A percentile compares a stretch with the other conserved stretches of the same genome.
Evolutionary conservation across 2,329 filamentous ascomycete genomes (phyloP).

Genomic region (Aspergillus ruber): DNA sequence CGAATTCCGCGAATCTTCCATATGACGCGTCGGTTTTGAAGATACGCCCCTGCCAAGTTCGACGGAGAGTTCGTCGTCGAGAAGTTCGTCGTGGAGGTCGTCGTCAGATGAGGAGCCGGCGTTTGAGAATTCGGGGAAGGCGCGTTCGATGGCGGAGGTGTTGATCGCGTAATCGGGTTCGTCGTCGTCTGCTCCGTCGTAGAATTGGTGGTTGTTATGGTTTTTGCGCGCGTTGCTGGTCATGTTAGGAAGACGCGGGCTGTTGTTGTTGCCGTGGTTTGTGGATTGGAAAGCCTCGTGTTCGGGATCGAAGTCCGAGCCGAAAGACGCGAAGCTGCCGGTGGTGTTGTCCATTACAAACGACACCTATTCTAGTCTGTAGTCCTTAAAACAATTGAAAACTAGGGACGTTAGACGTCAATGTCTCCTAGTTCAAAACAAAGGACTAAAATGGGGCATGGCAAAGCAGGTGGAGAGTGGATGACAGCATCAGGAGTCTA

Average conservation of each 20-base stretch:
- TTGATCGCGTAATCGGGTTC: conserved; percentile 40
- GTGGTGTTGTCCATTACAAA: conserved; percentile 10
- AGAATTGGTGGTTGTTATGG: conserved; percentile 2
- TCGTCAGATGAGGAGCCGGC: conserved; percentile 36
- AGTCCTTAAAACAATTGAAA: background rate
- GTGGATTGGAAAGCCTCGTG: conserved; percentile 38
- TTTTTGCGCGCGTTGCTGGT: conserved; percentile 11
- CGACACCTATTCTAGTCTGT: background rate
- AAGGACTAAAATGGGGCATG: conserved; percentile 2
- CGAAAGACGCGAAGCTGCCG: conserved; percentile 23
- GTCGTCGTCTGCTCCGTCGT: conserved; percentile 14
- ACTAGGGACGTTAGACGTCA: background rate
- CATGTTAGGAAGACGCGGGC: conserved; percentile 20
- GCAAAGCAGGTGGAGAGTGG: background rate
- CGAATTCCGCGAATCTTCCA: conserved; percentile 47
- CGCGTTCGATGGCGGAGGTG: conserved; percentile 41
- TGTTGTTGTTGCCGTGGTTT: conserved; percentile 25
- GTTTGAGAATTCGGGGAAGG: conserved; percentile 45
- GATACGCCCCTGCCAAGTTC: conserved; percentile 50
- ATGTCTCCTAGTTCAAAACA: conserved; percentile 11
- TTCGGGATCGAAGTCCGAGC: conserved; percentile 37
- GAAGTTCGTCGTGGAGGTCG: conserved; percentile 19
- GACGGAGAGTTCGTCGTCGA: conserved; percentile 47
- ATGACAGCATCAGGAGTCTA: background rate
- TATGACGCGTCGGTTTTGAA: conserved; percentile 28